A percentile compares a stretch with the other conserved stretches of the same genome.
These are phyloP conservation scores for Pseudonitzschia multiseries DNA, from an alignment of 108 stramenopile genomes.

Conservation along the genomic window DNA sequence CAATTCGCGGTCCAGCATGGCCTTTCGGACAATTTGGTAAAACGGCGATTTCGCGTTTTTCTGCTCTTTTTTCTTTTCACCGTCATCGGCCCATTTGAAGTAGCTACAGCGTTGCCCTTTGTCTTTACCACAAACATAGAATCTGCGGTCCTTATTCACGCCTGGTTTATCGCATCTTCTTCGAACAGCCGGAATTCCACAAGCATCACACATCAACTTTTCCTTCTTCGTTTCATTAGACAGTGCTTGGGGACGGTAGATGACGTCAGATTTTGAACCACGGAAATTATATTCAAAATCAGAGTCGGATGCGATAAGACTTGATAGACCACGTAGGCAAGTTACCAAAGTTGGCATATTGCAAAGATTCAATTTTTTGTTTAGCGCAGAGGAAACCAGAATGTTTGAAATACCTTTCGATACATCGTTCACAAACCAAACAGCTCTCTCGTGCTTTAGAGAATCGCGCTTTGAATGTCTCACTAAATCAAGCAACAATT, in stretches of 20 bases:
- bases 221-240: slow-evolving; percentile 55
- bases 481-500: slow-evolving; percentile 30
- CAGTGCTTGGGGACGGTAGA: neutral
- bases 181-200: slow-evolving; percentile 74
- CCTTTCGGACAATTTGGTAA: neutral
- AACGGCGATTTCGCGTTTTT: slow-evolving; percentile 9
- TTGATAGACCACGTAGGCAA: slow-evolving; percentile 24
- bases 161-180: slow-evolving; percentile 60
- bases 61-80: slow-evolving; percentile 7
- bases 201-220: slow-evolving; percentile 61
- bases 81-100: slow-evolving; percentile 56
- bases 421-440: slow-evolving; percentile 27
- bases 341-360: slow-evolving; percentile 4
- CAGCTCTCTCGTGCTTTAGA: slow-evolving; percentile 17
- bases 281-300: neutral
- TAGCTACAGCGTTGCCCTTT: slow-evolving; percentile 63
- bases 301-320: slow-evolving; percentile 17
- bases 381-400: neutral
- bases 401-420: slow-evolving; percentile 20
- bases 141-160: slow-evolving; percentile 68
- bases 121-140: slow-evolving; percentile 84
- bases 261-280: neutral
- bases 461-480: slow-evolving; percentile 12
- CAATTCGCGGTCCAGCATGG: neutral
- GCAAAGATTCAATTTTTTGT: neutral